A percentile compares a stretch with the other conserved stretches of the same genome.
Evolutionary conservation across 2,329 filamentous ascomycete species (phyloP).

Genomic region (Pyrenochaeta sp.): DNA sequence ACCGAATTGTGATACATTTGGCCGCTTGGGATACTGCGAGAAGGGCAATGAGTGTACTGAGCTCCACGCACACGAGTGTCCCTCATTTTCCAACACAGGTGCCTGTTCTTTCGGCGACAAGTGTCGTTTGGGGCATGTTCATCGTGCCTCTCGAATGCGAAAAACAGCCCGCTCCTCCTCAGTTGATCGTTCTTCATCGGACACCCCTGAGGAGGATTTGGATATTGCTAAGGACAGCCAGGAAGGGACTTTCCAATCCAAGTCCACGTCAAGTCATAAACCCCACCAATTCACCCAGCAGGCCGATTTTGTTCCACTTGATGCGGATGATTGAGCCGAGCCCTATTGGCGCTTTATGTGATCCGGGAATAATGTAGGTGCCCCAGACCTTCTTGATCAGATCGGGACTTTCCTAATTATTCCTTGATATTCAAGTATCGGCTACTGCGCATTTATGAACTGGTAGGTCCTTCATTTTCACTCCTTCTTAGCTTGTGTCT

Average conservation of each 20-base stretch:
- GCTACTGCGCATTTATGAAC: conserved; percentile 8
- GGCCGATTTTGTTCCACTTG: conserved; percentile 41
- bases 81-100: conserved; percentile 92
- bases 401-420: conserved; percentile 19
- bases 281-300: conserved; percentile 40
- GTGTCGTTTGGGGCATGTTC: conserved; percentile 87
- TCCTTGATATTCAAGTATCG: conserved; percentile 15
- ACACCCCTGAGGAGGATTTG: conserved; percentile 15
- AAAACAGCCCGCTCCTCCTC: conserved; percentile 23
- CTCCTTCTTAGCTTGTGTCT: conserved; percentile 7
- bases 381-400: conserved; percentile 9
- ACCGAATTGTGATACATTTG: conserved; percentile 84
- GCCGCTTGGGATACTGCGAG: conserved; percentile 86
- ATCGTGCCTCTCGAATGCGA: conserved; percentile 53
- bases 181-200: conserved; percentile 11
- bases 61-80: conserved; percentile 91
- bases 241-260: conserved; percentile 2
- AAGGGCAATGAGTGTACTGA: conserved; percentile 80
- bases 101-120: conserved; percentile 76
- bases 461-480: conserved; percentile 28
- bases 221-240: conserved; percentile 8
- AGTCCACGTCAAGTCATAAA: conserved; percentile 1
- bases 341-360: neutral
- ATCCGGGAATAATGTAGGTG: conserved; percentile 23
- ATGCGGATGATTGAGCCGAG: conserved; percentile 22